A percentile compares a stretch with the other conserved stretches of the same genome.
Evolutionary conservation across 2,329 filamentous ascomycete species (phyloP).

Genomic region (Tolypocladium inflatum): DNA sequence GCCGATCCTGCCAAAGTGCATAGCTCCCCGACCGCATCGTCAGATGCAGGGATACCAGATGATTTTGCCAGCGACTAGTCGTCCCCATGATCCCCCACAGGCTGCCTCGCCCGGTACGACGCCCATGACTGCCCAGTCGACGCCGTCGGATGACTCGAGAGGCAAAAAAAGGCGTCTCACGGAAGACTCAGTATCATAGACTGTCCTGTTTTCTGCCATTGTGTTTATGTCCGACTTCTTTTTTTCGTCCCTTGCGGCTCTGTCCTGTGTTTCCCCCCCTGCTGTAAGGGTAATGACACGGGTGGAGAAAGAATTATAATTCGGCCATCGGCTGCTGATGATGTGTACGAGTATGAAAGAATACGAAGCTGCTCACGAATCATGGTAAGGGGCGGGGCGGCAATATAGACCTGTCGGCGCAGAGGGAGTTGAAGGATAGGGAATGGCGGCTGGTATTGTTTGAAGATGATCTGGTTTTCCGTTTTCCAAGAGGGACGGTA

Average conservation of each 20-base stretch:
- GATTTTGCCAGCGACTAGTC: conserved; percentile 6
- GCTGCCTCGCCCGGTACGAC: background rate
- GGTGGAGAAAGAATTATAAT: background rate
- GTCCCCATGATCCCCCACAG: background rate
- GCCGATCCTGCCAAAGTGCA: conserved; percentile 21
- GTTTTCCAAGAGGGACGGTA: background rate
- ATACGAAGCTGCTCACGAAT: background rate
- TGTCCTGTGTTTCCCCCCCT: background rate
- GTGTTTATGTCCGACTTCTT: background rate
- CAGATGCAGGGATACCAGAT: conserved; percentile 4
- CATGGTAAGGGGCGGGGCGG: background rate
- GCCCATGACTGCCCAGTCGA: background rate
- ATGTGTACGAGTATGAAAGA: background rate
- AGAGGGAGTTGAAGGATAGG: background rate
- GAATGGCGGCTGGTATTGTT: background rate
- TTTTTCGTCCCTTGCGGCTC: background rate
- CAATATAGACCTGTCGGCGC: background rate
- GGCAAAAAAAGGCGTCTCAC: conserved; percentile 3
- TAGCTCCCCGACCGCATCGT: conserved; percentile 18
- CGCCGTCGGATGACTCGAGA: background rate
- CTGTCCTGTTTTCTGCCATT: background rate
- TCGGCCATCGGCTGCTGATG: background rate
- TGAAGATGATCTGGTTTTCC: background rate
- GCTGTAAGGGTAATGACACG: too few species aligned
- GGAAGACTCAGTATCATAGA: background rate